Evolutionary conservation across 2,329 filamentous ascomycete species (phyloP).

Genomic region (Ceratocystiopsis sp.): DNA sequence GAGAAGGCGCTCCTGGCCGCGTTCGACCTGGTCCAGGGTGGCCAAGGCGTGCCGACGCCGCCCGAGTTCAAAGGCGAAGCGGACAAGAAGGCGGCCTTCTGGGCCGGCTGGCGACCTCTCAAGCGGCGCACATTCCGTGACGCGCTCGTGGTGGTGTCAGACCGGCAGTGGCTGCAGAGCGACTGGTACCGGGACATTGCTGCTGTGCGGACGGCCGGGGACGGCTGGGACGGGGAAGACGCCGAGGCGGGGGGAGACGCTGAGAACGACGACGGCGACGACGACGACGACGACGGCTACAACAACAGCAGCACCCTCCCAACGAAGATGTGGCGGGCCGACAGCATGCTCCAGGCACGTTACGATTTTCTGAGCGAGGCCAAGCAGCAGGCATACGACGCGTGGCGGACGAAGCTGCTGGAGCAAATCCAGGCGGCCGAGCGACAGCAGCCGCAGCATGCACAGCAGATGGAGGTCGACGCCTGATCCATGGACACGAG

Average conservation of each 20-base stretch:
- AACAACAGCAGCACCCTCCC: conserved; percentile 11
- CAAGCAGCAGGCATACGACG: conserved; percentile 40
- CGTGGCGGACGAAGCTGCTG: conserved; percentile 48
- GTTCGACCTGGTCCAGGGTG: conserved; percentile 13
- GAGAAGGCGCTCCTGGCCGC: conserved; percentile 30
- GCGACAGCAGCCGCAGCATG: not conserved
- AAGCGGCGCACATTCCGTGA: conserved; percentile 39
- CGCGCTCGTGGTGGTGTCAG: conserved; percentile 41
- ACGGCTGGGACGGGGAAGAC: conserved; percentile 11
- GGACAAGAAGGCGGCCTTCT: conserved; percentile 22
- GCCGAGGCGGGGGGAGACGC: conserved; percentile 18
- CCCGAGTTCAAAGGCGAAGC: not conserved
- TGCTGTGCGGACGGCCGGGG: conserved; percentile 27
- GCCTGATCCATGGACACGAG: not conserved
- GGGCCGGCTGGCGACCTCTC: conserved; percentile 34
- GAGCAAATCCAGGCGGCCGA: conserved; percentile 24
- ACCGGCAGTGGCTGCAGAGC: conserved; percentile 36
- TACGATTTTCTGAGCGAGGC: conserved; percentile 54
- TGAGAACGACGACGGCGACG: conserved; percentile 18
- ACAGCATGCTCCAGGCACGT: conserved; percentile 60
- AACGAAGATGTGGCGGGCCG: conserved; percentile 29
- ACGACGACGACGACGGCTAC: conserved; percentile 14
- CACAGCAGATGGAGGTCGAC: conserved; percentile 8
- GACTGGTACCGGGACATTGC: conserved; percentile 48
- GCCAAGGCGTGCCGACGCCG: conserved; percentile 6